Evolutionary conservation across 2,329 filamentous ascomycete genomes (phyloP), one percentile per base, ranked within the genome.

Genomic region (Trichoderma sp.): DNA sequence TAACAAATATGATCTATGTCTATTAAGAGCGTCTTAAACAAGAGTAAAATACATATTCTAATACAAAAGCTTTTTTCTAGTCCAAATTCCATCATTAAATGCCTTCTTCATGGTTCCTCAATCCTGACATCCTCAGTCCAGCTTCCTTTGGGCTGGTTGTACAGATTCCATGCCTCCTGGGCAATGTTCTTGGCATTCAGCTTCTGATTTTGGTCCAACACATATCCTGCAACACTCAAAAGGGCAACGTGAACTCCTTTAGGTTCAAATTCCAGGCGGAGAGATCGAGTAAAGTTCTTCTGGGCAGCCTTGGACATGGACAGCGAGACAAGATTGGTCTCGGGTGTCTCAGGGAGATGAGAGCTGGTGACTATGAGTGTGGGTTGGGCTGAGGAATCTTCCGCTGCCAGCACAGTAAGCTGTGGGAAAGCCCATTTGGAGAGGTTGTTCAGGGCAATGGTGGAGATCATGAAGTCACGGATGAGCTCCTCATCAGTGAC

Each of bases 241-340:
- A 88, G 75, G 0, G 82, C 85, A 23, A 85, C 76, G 70, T 87
- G 85, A 2, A 88, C 82, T 3, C 82, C 81, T 61, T 80, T 76
- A 1, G 74, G 36, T 1, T 70, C 73, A 68, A 83, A 86, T 7
- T 81, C 81, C 68, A 79, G 77, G 23, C 79, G 75, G 72, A 88
- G 77, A 20, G 80, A 84, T 72, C 84, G 78, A 9, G 86, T 80
- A 74, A 88, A 77, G 59, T 85, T 87, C n/a, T 83, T 78, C 79
- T 88, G 86, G 0, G 85, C 82, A 1, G 85, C 84, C 74, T 88
- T 88, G 57, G 81, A 81, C 70, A 87, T 78, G 3, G 84, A 86
- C 7, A 88, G 77, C 0, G 84, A 84, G n/a, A 88, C 84, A 0
- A 87, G 77, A 23, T 82, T 76, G 4, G 85, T 82, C 3, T 83